Conservation (phyloP, 768 basidiomycete genomes). For the Termitomyces sp. region DNA sequence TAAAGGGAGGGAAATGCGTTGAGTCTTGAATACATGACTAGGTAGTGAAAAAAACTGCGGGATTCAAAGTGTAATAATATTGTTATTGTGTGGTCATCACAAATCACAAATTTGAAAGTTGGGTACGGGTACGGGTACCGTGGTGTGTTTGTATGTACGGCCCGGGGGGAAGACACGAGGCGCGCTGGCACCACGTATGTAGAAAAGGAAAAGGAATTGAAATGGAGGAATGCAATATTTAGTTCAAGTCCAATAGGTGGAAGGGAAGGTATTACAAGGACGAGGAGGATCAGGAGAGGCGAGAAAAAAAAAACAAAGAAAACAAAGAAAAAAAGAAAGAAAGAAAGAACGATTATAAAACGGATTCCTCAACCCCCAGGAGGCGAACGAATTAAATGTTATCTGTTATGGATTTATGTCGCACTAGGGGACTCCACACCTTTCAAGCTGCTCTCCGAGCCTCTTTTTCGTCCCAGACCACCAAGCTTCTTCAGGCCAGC, state of each 20-base stretch:
- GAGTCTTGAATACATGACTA: neutral
- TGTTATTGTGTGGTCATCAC: too few species aligned
- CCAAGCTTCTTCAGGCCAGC: constrained; percentile 55
- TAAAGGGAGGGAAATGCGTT: neutral
- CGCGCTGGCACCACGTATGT: too few species aligned
- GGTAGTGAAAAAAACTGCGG: neutral
- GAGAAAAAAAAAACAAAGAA: neutral
- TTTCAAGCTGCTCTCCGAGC: constrained; percentile 28
- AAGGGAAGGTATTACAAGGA: neutral
- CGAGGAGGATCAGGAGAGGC: neutral
- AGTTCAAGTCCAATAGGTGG: neutral
- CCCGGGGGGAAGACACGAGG: too few species aligned
- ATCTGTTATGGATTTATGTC: constrained; percentile 1
- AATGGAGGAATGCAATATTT: neutral
- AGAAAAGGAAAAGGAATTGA: neutral
- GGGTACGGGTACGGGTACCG: too few species aligned
- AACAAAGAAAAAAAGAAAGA: neutral
- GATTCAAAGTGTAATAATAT: neutral
- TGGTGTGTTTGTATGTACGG: too few species aligned
- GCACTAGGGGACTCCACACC: constrained; percentile 23
- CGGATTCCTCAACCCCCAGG: neutral
- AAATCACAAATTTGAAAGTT: too few species aligned
- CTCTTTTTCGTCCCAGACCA: constrained; percentile 49
- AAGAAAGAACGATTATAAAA: neutral
- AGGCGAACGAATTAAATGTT: neutral